These are phyloP conservation scores for Drechmeria coniospora DNA, from an alignment of 2,329 filamentous ascomycete genomes.

Conservation along the genomic window DNA sequence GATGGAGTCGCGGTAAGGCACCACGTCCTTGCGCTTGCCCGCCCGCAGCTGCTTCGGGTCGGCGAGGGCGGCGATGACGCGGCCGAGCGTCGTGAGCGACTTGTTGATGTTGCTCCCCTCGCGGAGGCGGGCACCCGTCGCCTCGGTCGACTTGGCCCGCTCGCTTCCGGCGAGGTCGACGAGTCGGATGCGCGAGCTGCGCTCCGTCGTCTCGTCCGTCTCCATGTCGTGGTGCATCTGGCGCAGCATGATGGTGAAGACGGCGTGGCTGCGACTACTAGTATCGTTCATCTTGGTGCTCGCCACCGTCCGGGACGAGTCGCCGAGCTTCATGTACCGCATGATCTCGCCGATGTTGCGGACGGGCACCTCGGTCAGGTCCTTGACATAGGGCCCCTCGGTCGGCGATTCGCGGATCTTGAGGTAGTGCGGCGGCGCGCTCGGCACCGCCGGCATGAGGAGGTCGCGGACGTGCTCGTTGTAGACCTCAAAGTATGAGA, in stretches of 20 bases:
- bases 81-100: constrained; percentile 84
- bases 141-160: constrained; percentile 87
- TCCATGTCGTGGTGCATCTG: constrained; percentile 96
- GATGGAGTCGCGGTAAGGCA: constrained; percentile 87
- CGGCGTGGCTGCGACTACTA: constrained; percentile 86
- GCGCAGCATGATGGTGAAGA: constrained; percentile 95
- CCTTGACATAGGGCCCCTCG: constrained; percentile 93
- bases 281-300: constrained; percentile 99
- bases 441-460: constrained; percentile 55
- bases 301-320: constrained; percentile 73
- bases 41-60: constrained; percentile 44
- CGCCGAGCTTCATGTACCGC: constrained; percentile 79
- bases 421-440: constrained; percentile 74
- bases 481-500: constrained; percentile 98
- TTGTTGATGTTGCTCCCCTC: constrained; percentile 99
- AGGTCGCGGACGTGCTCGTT: constrained; percentile 97
- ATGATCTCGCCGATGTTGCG: constrained; percentile 77
- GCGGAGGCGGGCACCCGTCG: constrained; percentile 75
- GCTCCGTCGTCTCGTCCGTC: constrained; percentile 94
- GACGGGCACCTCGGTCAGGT: constrained; percentile 84
- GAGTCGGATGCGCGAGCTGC: constrained; percentile 80
- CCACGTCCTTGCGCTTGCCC: constrained; percentile 46
- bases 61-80: constrained; percentile 85
- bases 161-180: constrained; percentile 94
- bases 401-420: constrained; percentile 93